Evolutionary conservation across 306 rosid species (phyloP), one percentile per base, ranked within the genome.

Genomic region (Glycyrrhiza uralensis): DNA sequence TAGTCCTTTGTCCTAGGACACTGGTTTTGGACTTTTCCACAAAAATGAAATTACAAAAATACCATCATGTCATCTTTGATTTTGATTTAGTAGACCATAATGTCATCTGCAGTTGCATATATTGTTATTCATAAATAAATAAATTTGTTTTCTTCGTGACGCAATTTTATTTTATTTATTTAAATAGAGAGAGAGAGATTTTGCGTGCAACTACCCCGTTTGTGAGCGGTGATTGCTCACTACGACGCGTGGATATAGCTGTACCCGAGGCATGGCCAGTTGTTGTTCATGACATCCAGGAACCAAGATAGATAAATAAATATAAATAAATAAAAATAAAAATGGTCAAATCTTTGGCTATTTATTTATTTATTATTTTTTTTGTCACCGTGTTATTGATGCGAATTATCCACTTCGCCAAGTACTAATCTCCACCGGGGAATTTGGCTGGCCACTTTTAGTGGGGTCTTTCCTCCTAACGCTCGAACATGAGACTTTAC

Each of bases 211-310:
- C 49, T 1, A 76, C 66, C 85, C 32, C 75, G 74, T 69, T 57
- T 50, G 3, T 1, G 38, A 23, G 77, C 65, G 79, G 51, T 24
- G 66, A 57, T 73, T 67, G n/a, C 42, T 7, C 36, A 12, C 35
- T 44, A 13, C 10, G 62, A 58, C 88, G 62, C 77, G 85, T 84
- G 86, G 75, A 24, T 7, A 32, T 67, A 66, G 84, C 81, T 83
- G 86, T 81, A 44, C 51, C 23, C 19, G 68, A 51, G 3, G 32
- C 63, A 55, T 47, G 9, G 59, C 79, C 89, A 74, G 83, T 76
- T 87, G 83, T 76, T 87, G 85, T 81, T 59, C 30, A 18, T 20
- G 50, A 44, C 47, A 4, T 51, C 38, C 28, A 19, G 7, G 6
- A 32, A 15, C 3, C 5, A 4, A 28, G 23, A 77, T 50, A 62